These are phyloP conservation scores for Penicillium sp. DNA, from an alignment of 2,329 filamentous ascomycete genomes.

Conservation along the genomic window DNA sequence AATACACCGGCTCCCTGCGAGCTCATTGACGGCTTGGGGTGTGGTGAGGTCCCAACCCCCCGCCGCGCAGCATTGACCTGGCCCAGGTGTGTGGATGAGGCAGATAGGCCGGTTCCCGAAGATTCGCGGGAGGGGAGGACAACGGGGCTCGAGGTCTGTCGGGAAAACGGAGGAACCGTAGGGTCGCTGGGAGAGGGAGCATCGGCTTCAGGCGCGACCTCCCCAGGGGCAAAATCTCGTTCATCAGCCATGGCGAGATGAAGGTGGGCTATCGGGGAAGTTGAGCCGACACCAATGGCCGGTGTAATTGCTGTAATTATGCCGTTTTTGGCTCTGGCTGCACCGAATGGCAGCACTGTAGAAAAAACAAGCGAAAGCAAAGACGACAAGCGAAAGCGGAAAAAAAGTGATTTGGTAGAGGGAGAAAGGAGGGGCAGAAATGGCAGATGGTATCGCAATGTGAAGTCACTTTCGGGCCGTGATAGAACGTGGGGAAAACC, in stretches of 20 bases:
- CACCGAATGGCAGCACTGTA: not conserved
- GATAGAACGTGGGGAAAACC: constrained; percentile 10
- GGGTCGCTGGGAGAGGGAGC: constrained; percentile 48
- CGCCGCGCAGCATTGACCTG: constrained; percentile 67
- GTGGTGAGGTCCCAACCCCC: constrained; percentile 27
- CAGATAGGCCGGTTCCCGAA: constrained; percentile 56
- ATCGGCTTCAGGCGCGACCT: constrained; percentile 12
- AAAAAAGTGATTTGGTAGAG: not conserved
- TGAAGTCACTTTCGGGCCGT: constrained; percentile 9
- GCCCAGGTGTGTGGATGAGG: constrained; percentile 81
- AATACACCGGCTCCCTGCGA: constrained; percentile 49
- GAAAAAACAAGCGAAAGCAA: not conserved
- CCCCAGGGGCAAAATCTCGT: constrained; percentile 14
- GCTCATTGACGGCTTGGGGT: constrained; percentile 34
- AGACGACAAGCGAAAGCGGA: not conserved
- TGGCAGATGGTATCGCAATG: not conserved
- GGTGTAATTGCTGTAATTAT: constrained; percentile 16
- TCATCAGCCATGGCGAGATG: constrained; percentile 12
- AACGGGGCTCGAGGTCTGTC: constrained; percentile 25
- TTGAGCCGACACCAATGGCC: constrained; percentile 21
- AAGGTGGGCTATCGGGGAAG: constrained; percentile 1
- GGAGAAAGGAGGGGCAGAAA: constrained; percentile 11
- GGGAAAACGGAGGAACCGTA: constrained; percentile 30
- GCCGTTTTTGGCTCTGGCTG: constrained; percentile 8
- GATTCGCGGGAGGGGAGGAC: constrained; percentile 26